A percentile compares a stretch with the other conserved stretches of the same genome.
phyloP scores from a whole-genome alignment of 202 grass and related monocot species.

The Carex sylvatica region DNA sequence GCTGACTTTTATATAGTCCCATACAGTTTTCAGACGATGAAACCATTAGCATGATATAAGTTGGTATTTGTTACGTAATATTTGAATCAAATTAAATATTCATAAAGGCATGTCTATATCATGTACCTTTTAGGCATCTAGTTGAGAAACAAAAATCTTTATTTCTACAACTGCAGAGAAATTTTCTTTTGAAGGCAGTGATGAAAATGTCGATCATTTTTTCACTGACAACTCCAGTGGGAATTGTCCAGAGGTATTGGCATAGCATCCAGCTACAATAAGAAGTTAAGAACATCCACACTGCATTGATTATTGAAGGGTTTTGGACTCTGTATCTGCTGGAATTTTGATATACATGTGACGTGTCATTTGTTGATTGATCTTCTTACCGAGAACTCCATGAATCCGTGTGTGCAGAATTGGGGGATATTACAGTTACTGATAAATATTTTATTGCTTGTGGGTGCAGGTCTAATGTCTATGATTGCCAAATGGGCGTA shows the following conservation, averaged over 20 bases:
- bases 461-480: constrained; percentile 65
- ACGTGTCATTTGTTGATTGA: no score
- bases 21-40: no score
- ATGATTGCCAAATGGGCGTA: constrained; percentile 53
- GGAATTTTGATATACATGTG: constrained; percentile 80
- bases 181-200: constrained; percentile 39
- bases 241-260: constrained; percentile 37
- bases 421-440: no score
- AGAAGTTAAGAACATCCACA: constrained; percentile 49
- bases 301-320: constrained; percentile 52
- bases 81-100: not conserved
- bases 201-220: constrained; percentile 65
- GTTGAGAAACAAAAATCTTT: not conserved
- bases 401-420: no score
- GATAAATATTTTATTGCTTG: constrained; percentile 39
- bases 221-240: constrained; percentile 62
- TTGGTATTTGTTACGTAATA: not conserved
- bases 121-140: not conserved
- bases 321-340: constrained; percentile 42
- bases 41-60: no score
- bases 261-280: constrained; percentile 51
- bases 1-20: no score
- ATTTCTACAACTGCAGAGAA: constrained; percentile 35
- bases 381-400: constrained; percentile 58
- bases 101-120: not conserved